Conservation (phyloP, 1,284 basidiomycete genomes). For the Singerocomus inundabilis region DNA sequence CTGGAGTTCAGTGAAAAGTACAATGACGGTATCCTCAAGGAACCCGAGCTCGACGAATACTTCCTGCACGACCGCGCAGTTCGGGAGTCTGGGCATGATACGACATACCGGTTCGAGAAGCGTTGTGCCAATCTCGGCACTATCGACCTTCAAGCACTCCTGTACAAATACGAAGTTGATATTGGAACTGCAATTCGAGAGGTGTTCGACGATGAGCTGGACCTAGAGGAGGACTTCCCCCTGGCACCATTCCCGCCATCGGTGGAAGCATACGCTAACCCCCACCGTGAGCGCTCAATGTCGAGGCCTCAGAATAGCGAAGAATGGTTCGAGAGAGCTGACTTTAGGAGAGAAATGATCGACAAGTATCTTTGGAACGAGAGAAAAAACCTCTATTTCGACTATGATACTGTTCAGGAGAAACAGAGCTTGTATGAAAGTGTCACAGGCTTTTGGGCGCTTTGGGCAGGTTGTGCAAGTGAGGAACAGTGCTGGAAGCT, state of each 20-base stretch:
- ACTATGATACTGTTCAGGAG: conserved; percentile 91
- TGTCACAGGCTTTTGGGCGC: conserved; percentile 92
- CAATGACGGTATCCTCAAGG: conserved; percentile 80
- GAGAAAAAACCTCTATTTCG: conserved; percentile 91
- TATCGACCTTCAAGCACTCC: conserved; percentile 88
- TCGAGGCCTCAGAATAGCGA: conserved; percentile 66
- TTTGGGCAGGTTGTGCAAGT: conserved; percentile 97
- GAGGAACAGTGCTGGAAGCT: conserved; percentile 93
- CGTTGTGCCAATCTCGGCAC: conserved; percentile 95
- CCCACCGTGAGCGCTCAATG: conserved; percentile 61
- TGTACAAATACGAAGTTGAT: conserved; percentile 94
- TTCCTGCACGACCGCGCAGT: conserved; percentile 96
- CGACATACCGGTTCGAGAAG: conserved; percentile 96
- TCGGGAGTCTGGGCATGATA: conserved; percentile 95
- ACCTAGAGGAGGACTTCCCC: conserved; percentile 89
- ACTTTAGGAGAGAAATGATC: conserved; percentile 79
- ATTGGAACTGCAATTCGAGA: conserved; percentile 93
- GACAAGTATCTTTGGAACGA: conserved; percentile 98
- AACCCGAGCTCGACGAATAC: conserved; percentile 93
- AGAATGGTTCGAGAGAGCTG: conserved; percentile 90
- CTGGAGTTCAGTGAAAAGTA: conserved; percentile 98
- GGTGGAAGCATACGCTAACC: conserved; percentile 68
- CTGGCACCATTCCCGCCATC: conserved; percentile 91
- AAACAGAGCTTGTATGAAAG: conserved; percentile 94
- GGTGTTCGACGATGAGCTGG: conserved; percentile 89